Evolutionary conservation across 2,329 filamentous ascomycete genomes (phyloP).

Genomic region (Botryotinia globosa): DNA sequence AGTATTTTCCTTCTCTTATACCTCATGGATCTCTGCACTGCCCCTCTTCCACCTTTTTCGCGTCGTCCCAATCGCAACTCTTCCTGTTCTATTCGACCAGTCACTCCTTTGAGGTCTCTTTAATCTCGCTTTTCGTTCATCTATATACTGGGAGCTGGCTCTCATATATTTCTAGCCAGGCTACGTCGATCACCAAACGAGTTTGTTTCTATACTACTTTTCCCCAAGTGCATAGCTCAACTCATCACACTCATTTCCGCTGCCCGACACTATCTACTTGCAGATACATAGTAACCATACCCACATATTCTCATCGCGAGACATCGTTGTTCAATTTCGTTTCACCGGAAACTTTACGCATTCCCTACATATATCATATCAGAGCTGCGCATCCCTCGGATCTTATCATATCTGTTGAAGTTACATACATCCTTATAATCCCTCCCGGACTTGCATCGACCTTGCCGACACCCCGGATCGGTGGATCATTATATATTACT

Average conservation of each 20-base stretch:
- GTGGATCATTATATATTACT: constrained; percentile 31
- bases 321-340: constrained; percentile 42
- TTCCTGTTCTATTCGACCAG: constrained; percentile 45
- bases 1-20: constrained; percentile 49
- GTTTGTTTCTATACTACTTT: constrained; percentile 41
- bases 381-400: constrained; percentile 36
- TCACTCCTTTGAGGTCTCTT: constrained; percentile 50
- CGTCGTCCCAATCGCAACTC: constrained; percentile 47
- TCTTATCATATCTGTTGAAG: constrained; percentile 37
- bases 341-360: constrained; percentile 40
- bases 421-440: constrained; percentile 27
- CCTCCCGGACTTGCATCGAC: constrained; percentile 21
- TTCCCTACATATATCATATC: constrained; percentile 44
- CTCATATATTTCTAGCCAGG: constrained; percentile 48
- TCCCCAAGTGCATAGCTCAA: constrained; percentile 40
- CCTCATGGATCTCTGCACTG: constrained; percentile 50
- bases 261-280: constrained; percentile 28
- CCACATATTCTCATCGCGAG: constrained; percentile 42
- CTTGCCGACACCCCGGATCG: constrained; percentile 22
- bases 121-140: constrained; percentile 45
- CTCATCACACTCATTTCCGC: constrained; percentile 44
- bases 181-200: constrained; percentile 43
- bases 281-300: constrained; percentile 38
- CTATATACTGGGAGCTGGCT: constrained; percentile 56
- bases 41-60: constrained; percentile 45